Conservation (phyloP, 257 asterid genomes). For the Mentha longifolia region DNA sequence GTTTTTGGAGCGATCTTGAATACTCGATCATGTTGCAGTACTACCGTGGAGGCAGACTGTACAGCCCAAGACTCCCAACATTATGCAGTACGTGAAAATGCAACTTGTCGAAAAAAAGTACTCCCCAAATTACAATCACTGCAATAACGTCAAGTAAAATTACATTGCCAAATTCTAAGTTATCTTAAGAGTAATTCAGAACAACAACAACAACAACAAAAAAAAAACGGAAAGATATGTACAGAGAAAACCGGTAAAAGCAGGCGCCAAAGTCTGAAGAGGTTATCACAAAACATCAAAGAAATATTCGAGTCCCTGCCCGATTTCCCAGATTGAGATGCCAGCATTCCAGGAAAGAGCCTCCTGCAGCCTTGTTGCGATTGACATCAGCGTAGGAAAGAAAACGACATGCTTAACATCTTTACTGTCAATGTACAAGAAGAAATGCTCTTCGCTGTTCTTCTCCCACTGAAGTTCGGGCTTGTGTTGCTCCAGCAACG, state of each 20-base stretch:
- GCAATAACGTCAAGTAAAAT: too few relatives aligned
- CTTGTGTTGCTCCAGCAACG: constrained; percentile 75
- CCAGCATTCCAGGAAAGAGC: constrained; percentile 87
- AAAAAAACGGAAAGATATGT: background rate
- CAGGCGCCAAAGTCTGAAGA: background rate
- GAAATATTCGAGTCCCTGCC: constrained; percentile 89
- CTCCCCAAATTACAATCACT: background rate
- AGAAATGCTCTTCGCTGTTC: constrained; percentile 90
- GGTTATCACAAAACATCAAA: constrained; percentile 61
- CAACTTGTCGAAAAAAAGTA: background rate
- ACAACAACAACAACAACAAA: too few relatives aligned
- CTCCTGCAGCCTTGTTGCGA: constrained; percentile 68
- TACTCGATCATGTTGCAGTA: constrained; percentile 29
- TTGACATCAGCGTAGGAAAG: constrained; percentile 80
- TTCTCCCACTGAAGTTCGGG: constrained; percentile 86
- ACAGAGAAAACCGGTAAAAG: background rate
- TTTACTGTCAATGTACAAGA: constrained; percentile 68
- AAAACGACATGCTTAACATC: constrained; percentile 72
- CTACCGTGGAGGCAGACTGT: constrained; percentile 25
- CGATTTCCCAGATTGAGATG: constrained; percentile 95
- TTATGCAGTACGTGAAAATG: constrained; percentile 11
- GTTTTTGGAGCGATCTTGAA: constrained; percentile 22
- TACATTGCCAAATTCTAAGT: background rate
- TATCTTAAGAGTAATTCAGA: constrained; percentile 9
- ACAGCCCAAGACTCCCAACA: constrained; percentile 15